Base-by-base conservation (phyloP, 2,329 filamentous ascomycete species). In the Aspergillus latus region DNA sequence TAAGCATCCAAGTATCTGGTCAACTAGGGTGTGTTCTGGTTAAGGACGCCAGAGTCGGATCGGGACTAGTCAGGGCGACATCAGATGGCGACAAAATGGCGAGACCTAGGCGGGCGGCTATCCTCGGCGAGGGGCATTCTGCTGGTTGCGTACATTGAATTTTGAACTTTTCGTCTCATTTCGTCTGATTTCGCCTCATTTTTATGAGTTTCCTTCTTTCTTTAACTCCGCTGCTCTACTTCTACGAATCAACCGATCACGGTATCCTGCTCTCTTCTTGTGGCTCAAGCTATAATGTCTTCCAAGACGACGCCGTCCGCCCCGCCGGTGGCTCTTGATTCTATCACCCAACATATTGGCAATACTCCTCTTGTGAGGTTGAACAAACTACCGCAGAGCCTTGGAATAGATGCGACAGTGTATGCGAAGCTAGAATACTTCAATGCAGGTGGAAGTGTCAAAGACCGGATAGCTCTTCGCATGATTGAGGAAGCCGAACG, bases 401-500 rank as follows among this genome's bases (percentile, higher is more conserved):
- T 96, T 15, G 93, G 93, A 52, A 89, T 99, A 68, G 86, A 94
- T 72, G 90, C 89, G 56, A 88, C 91, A 54, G 88, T 97, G 49
- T 96, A 93, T 74, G 92, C 88, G 61, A 97, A 97, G 76, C 83
- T 92, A 57, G 92, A 97, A 76, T 86, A 92, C 58, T 96, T 96
- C 83, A 96, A 95, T 77, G 91, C 92, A 10, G 92, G 92, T 56
- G 92, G 92, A 62, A 94, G 89, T 71, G 89, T 96, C 70, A 97
- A 97, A 77, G 92, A 97, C 77, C 84, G 92, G 59, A 99, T 99
- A 72, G 94, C 94, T 21, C 79, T 97, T 72, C 89, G 94, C 69
- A 99, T 99, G 94, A 89, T 99, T 60, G 92, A 97, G 77, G 89
- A 93, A 74, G 94, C 94, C 11, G 94, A 99, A 82, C 86, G 85